phyloP scores from a whole-genome alignment of 2,329 filamentous ascomycete species.

The Epichloe sibirici region DNA sequence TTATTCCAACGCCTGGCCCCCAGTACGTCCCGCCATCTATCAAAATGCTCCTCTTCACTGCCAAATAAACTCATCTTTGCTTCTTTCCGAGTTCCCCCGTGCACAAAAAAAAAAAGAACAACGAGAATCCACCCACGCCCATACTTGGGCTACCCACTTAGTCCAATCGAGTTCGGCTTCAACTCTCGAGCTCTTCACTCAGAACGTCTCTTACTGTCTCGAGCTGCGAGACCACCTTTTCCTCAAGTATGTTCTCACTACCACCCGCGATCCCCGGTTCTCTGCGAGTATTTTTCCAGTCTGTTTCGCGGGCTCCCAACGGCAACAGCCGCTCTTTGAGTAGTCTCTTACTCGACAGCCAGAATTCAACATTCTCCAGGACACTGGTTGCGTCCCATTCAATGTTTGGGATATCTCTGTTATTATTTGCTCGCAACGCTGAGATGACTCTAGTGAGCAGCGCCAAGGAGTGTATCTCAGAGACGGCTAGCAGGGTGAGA shows the following conservation, averaged over 20 bases:
- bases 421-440: constrained; percentile 50
- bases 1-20: constrained; percentile 10
- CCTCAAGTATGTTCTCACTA: constrained; percentile 57
- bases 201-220: constrained; percentile 45
- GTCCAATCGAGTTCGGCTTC: background rate
- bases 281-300: constrained; percentile 38
- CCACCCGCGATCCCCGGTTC: constrained; percentile 22
- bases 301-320: constrained; percentile 58
- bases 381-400: constrained; percentile 62
- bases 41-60: constrained; percentile 2
- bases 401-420: constrained; percentile 60
- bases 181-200: constrained; percentile 35
- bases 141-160: background rate
- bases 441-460: constrained; percentile 63
- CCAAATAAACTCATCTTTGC: background rate
- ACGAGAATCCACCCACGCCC: background rate
- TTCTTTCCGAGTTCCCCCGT: background rate
- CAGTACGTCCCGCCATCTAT: constrained; percentile 1
- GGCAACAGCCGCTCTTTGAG: constrained; percentile 64
- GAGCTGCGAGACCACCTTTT: constrained; percentile 61
- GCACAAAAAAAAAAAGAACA: background rate
- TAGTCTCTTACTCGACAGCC: constrained; percentile 56
- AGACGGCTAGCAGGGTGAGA: constrained; percentile 60
- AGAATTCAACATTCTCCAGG: constrained; percentile 74
- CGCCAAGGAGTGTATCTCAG: constrained; percentile 67